phyloP scores from a whole-genome alignment of 352 stramenopile species.

The Phytophthora idaei region DNA sequence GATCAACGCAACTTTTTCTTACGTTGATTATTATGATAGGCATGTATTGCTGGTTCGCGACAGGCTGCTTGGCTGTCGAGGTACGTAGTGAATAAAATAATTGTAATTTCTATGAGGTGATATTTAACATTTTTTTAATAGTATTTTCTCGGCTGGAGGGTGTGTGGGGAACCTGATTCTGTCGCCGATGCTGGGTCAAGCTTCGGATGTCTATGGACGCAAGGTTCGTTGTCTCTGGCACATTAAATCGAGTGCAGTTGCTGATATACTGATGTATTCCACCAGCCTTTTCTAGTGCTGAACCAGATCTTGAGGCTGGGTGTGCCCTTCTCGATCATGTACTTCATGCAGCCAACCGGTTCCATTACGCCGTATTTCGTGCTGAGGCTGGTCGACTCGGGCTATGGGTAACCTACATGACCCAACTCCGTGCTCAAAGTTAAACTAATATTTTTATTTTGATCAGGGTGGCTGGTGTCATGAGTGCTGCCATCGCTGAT shows the following conservation, averaged over 20 bases:
- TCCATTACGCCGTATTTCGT: slow-evolving; percentile 70
- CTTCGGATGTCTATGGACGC: slow-evolving; percentile 69
- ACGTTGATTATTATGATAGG: slow-evolving; percentile 24
- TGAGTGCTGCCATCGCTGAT: slow-evolving; percentile 66
- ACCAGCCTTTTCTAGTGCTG: slow-evolving; percentile 66
- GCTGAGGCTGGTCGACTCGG: slow-evolving; percentile 56
- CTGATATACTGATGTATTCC: background rate
- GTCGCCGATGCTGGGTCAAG: slow-evolving; percentile 68
- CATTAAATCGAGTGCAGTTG: background rate
- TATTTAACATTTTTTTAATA: slow-evolving; percentile 17
- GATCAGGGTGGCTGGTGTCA: slow-evolving; percentile 56
- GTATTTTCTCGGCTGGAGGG: slow-evolving; percentile 60
- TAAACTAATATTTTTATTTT: background rate
- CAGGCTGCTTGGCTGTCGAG: slow-evolving; percentile 73
- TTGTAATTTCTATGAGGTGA: background rate
- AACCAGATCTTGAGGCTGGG: slow-evolving; percentile 65
- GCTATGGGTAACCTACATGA: slow-evolving; percentile 50
- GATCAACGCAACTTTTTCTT: background rate
- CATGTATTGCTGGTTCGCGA: slow-evolving; percentile 63
- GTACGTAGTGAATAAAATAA: slow-evolving; percentile 17
- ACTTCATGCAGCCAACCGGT: slow-evolving; percentile 59
- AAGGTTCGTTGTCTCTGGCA: slow-evolving; percentile 45
- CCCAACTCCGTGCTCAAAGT: background rate
- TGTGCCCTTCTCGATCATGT: slow-evolving; percentile 71
- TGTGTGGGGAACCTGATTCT: slow-evolving; percentile 65